Conservation (phyloP, 2,329 filamentous ascomycete genomes). For the Torrubiella hemipterigena region DNA sequence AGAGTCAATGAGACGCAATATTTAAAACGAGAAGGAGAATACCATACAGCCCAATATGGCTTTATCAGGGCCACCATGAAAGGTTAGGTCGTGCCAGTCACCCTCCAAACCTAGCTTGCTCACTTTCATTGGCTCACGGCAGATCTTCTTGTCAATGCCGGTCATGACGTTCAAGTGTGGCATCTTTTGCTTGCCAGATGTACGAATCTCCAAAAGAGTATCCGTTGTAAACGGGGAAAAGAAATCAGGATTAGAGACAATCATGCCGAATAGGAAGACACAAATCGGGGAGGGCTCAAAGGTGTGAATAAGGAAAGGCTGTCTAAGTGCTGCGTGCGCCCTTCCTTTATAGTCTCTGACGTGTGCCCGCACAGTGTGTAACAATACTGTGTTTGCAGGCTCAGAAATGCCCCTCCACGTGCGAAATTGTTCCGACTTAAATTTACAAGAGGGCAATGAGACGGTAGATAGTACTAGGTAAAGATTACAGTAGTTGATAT, state of each 20-base stretch:
- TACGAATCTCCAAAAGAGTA: conserved; percentile 42
- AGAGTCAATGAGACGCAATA: background rate
- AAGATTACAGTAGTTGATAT: no score
- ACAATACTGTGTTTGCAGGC: background rate
- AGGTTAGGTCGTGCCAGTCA: conserved; percentile 50
- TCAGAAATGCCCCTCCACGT: background rate
- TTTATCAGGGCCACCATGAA: conserved; percentile 52
- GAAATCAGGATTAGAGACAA: no score
- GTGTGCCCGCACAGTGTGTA: conserved; percentile 5
- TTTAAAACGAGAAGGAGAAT: background rate
- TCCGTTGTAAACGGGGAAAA: conserved; percentile 32
- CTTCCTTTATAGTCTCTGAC: background rate
- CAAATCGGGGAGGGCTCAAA: conserved; percentile 1
- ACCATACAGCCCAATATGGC: conserved; percentile 45
- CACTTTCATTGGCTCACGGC: conserved; percentile 31
- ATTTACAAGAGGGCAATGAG: no score
- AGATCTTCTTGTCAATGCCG: conserved; percentile 42
- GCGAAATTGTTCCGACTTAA: no score
- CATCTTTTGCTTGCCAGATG: conserved; percentile 43
- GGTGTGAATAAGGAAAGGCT: background rate
- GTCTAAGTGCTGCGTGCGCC: background rate
- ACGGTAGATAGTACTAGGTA: no score
- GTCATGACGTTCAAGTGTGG: conserved; percentile 36
- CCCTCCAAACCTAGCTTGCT: conserved; percentile 37
- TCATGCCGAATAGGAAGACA: conserved; percentile 1